Evolutionary conservation across 2,329 filamentous ascomycete species (phyloP).

Genomic region (Fusarium irregulare): DNA sequence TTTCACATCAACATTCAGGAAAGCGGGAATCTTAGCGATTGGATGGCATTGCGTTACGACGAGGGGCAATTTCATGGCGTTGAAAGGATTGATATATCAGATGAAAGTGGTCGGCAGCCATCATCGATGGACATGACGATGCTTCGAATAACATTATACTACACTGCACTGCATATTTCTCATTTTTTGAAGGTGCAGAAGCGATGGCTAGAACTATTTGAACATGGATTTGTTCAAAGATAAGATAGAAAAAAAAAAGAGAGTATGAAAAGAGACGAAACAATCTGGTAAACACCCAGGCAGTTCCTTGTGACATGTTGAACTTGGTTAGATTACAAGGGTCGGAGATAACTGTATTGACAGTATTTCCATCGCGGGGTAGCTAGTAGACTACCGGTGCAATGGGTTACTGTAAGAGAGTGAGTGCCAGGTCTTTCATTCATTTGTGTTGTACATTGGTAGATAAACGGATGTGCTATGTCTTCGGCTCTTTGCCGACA

Average conservation of each 20-base stretch:
- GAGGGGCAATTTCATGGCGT: slow-evolving; percentile 37
- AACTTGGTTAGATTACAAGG: neutral
- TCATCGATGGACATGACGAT: slow-evolving; percentile 8
- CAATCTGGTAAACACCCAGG: slow-evolving; percentile 23
- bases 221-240: slow-evolving; percentile 30
- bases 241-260: slow-evolving; percentile 37
- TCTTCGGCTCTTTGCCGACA: too few relatives aligned
- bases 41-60: slow-evolving; percentile 44
- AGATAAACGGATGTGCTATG: neutral
- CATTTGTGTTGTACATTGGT: neutral
- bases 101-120: slow-evolving; percentile 16
- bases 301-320: slow-evolving; percentile 1
- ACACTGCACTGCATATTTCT: slow-evolving; percentile 24
- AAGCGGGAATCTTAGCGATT: slow-evolving; percentile 45
- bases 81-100: slow-evolving; percentile 43
- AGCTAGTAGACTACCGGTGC: slow-evolving; percentile 4
- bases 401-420: neutral
- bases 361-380: neutral
- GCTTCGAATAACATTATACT: neutral
- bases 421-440: neutral
- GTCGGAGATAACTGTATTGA: neutral
- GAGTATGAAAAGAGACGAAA: slow-evolving; percentile 27
- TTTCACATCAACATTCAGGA: slow-evolving; percentile 43
- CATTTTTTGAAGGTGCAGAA: slow-evolving; percentile 34
- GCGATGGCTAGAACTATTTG: slow-evolving; percentile 44